These are phyloP conservation scores for Suillus weaverae DNA, from an alignment of 768 basidiomycete genomes.

Conservation along the genomic window DNA sequence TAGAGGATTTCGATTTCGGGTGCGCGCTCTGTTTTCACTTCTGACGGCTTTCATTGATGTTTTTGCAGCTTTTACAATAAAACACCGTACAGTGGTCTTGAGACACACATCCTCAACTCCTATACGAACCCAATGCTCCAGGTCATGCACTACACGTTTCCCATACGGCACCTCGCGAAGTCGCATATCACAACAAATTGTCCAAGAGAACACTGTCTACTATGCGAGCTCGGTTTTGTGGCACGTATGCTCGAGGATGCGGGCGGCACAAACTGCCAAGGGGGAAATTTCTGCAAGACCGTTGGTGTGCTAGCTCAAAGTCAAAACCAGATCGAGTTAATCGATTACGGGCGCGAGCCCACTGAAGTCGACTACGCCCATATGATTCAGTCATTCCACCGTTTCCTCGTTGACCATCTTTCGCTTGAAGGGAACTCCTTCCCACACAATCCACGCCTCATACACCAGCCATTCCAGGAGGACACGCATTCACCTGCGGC, in stretches of 20 bases:
- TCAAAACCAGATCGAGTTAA: slow-evolving; percentile 83
- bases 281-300: slow-evolving; percentile 95
- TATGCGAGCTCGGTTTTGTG: slow-evolving; percentile 94
- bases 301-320: slow-evolving; percentile 88
- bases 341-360: slow-evolving; percentile 82
- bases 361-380: slow-evolving; percentile 77
- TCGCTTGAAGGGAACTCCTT: slow-evolving; percentile 68
- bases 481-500: slow-evolving; percentile 40
- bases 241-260: slow-evolving; percentile 97
- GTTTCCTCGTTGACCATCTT: slow-evolving; percentile 88
- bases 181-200: slow-evolving; percentile 91
- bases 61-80: slow-evolving; percentile 84
- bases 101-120: slow-evolving; percentile 96
- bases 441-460: slow-evolving; percentile 56
- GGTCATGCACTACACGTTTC: slow-evolving; percentile 80
- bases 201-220: slow-evolving; percentile 84
- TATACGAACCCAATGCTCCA: slow-evolving; percentile 93
- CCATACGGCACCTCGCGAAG: slow-evolving; percentile 82
- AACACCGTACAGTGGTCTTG: slow-evolving; percentile 86
- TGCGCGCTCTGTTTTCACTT: slow-evolving; percentile 32
- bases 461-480: slow-evolving; percentile 34
- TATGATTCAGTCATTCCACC: slow-evolving; percentile 93
- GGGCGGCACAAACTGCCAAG: slow-evolving; percentile 89
- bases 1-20: slow-evolving; percentile 99
- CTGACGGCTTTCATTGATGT: neutral